Evolutionary conservation across 2,329 filamentous ascomycete species (phyloP).

Genomic region (Penicillium sp.): DNA sequence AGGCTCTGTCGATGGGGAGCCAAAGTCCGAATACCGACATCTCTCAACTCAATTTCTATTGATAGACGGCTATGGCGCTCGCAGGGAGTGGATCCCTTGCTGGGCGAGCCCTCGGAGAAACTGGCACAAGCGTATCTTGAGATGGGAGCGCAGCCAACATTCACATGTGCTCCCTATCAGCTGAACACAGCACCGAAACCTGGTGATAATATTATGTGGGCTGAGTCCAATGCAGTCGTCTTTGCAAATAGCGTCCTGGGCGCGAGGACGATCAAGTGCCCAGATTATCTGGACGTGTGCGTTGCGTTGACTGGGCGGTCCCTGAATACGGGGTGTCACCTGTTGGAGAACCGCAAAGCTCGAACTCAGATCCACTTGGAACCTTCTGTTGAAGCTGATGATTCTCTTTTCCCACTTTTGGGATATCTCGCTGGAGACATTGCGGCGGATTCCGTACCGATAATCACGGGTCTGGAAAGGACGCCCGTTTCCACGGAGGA

Average conservation of each 20-base stretch:
- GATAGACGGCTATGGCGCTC: conserved; percentile 45
- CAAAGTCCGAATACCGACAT: conserved; percentile 42
- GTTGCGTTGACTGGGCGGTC: conserved; percentile 46
- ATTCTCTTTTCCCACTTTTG: conserved; percentile 43
- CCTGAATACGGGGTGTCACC: conserved; percentile 1
- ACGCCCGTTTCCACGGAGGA: conserved; percentile 28
- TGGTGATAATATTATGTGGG: conserved; percentile 49
- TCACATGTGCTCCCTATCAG: conserved; percentile 50
- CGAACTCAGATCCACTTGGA: neutral
- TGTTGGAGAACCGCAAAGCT: conserved; percentile 8
- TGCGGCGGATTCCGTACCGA: conserved; percentile 35
- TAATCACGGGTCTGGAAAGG: conserved; percentile 38
- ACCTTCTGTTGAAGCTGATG: conserved; percentile 24
- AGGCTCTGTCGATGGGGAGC: conserved; percentile 37
- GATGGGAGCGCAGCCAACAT: conserved; percentile 46
- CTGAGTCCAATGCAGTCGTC: conserved; percentile 51
- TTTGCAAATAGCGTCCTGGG: conserved; percentile 51
- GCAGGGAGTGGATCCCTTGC: conserved; percentile 35
- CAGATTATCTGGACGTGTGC: conserved; percentile 48
- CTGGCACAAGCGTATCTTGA: conserved; percentile 42
- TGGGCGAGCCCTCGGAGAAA: conserved; percentile 34
- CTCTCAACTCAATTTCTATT: conserved; percentile 48
- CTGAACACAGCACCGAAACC: conserved; percentile 36
- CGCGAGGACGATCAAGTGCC: conserved; percentile 49
- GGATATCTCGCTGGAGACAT: conserved; percentile 42